phyloP scores from a whole-genome alignment of 1,284 basidiomycete genomes.

The Macrocybe sp. region DNA sequence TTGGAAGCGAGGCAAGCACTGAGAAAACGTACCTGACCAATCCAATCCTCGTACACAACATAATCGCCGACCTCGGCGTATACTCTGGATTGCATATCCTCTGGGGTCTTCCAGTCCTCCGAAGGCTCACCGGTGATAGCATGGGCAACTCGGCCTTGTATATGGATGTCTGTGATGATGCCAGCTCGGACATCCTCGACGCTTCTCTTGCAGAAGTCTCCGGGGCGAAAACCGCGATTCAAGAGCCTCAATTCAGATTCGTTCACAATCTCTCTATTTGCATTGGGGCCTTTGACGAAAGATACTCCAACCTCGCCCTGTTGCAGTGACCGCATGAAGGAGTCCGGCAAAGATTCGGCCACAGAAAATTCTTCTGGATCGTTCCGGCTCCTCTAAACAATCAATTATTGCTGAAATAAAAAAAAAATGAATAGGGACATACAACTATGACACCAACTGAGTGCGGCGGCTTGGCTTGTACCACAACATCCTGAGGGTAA shows the following conservation, averaged over 20 bases:
- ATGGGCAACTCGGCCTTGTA: slow-evolving; percentile 69
- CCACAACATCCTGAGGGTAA: slow-evolving; percentile 74
- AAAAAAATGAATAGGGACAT: slow-evolving; percentile 14
- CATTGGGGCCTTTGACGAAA: slow-evolving; percentile 46
- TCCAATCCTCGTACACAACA: slow-evolving; percentile 81
- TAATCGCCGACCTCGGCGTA: slow-evolving; percentile 78
- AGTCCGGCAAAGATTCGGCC: slow-evolving; percentile 46
- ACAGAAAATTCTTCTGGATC: slow-evolving; percentile 66
- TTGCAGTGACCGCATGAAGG: slow-evolving; percentile 69
- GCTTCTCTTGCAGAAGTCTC: slow-evolving; percentile 82
- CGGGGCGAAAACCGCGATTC: slow-evolving; percentile 75
- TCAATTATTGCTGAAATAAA: neutral
- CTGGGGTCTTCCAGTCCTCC: slow-evolving; percentile 58
- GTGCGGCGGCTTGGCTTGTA: slow-evolving; percentile 38
- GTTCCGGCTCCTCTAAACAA: slow-evolving; percentile 70
- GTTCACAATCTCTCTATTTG: slow-evolving; percentile 63
- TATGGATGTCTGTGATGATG: slow-evolving; percentile 60
- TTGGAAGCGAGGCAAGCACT: slow-evolving; percentile 1
- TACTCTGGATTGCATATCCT: slow-evolving; percentile 53
- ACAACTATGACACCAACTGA: slow-evolving; percentile 52
- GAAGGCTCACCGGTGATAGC: slow-evolving; percentile 63
- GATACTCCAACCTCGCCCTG: slow-evolving; percentile 83
- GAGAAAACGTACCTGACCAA: slow-evolving; percentile 67
- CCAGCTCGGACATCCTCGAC: slow-evolving; percentile 75
- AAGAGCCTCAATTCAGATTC: slow-evolving; percentile 70